Base-by-base conservation (phyloP, 2,329 filamentous ascomycete genomes). In the Aspergillus glaucus region DNA sequence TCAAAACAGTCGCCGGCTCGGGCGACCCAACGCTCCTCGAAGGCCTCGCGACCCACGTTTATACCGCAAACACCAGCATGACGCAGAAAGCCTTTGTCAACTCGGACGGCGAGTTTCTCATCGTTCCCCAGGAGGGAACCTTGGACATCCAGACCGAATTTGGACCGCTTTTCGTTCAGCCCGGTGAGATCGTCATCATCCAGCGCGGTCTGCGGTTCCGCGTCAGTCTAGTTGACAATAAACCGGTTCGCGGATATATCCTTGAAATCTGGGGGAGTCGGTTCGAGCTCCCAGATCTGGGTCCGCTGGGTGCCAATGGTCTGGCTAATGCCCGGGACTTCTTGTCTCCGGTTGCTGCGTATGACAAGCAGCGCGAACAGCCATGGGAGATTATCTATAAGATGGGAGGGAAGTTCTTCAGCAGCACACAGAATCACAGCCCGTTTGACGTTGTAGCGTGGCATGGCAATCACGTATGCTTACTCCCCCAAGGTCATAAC, bases 361-460 rank as follows among this genome's bases (percentile, higher is more conserved):
- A 80, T 55, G 76, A 79, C 48, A 75, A 79, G 57, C 63, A 75
- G n/a, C 76, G 78, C n/a, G 69, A 75, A 28, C n/a, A 40, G 19
- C 74, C 73, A 1, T 72, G 73, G 44, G 82, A 82, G 74, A 71
- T 87, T 2, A 69, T 84, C 0, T 78, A 78, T 55, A 86, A 86
- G 59, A 77, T 86, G 42, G 75, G 75, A 1, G 82, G 82, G 1
- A 74, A 76, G 39, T 77, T 85, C 34, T 85, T 84, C 58, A 71
- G 69, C 19, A 81, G 78, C 47, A 75, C 74, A 19, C 84, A 87
- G 60, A 72, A 72, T 19, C 84, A 87, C 61, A 82, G 78, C 2
- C 84, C 85, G 0, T 88, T 86, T 58, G 84, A 87, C 55, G 84
- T 87, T 1, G 81, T 86, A 0, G 84, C 82, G 2, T 87, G 84